Base-by-base conservation (phyloP, 2,329 filamentous ascomycete species). In the Graphilbum sp. region DNA sequence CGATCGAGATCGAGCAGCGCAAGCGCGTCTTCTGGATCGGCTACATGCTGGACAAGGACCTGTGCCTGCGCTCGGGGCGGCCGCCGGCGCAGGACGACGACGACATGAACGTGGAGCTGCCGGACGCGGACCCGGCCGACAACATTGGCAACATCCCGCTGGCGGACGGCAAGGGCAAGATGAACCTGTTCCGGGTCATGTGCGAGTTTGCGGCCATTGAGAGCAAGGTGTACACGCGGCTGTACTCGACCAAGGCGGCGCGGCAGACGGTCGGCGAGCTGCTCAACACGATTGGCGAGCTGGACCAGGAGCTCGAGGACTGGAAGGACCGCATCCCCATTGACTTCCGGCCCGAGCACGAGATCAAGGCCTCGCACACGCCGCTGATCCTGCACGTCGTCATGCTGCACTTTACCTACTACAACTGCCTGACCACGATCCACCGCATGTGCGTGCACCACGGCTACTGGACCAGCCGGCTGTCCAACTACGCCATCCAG, bases 361-460 rank as follows among this genome's bases (percentile, higher is more conserved):
- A 95, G 57, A 96, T 98, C 57, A 87, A 86, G 56, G 84, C 85
- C 1, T 81, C 80, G 0, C 85, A 95, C 55, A 92, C 86, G 1
- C 87, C 88, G 1, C 67, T 96, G n/a, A 87, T 96, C 17, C 65
- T 98, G 17, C 88, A 96, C 47, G 75, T 98, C 37, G 87, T 94
- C 43, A 84, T 94, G 54, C 63, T 98, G 41, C 90, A 98, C 56
- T 92, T 98, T 51, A 79, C 85, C 2, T 98, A 98, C 58, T 96
- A 96, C 63, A 98, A 98, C 55, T 95, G 87, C 50, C 62, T 98
- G 37, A 95, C 88, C 1, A 98, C 90, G 0, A 95, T 98, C 46
- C 90, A 98, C 55, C 83, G 90, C 37, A 98, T 96, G 90, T 93
- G 85, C 32, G 82, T 96, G 23, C 90, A 96, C 50, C 87, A 95